Base-by-base conservation (phyloP, 148 eudicot genomes). In the Rhododendron mucronatum region DNA sequence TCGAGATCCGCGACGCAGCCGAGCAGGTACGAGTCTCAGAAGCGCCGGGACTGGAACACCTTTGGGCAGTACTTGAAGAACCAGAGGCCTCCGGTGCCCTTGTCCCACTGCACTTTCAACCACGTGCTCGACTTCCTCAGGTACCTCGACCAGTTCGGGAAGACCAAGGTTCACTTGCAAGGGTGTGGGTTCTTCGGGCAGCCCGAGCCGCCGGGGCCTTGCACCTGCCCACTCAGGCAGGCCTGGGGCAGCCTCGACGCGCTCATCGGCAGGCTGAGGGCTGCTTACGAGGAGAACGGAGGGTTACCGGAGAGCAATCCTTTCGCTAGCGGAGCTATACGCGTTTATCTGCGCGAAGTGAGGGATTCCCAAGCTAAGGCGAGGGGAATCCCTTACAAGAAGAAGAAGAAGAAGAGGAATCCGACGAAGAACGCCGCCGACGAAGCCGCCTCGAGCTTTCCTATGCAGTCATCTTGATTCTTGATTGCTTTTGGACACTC, bases 191-290 rank as follows among this genome's bases (percentile, higher is more conserved):
- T 89, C 30, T 93, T 89, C 47, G 96, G 96, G 84, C 96, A 93
- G 75, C 94, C 96, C 7, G 94, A 92, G 23, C 96, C 96, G 2
- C 90, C 96, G 7, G 94, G 92, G 74, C 95, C 95, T 21, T 93
- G 95, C 83, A 91, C 94, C 15, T 93, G 95, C 86, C 93, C 93
- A 0, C 88, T 93, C 3, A 89, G 90, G 89, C 95, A 93, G 78
- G 95, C 95, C 33, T 93, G 95, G 95, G 95, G 95, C 20, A 93
- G 96, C 85, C 91, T 93, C 11, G 96, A 93, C 20, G 96, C 96
- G 18, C 94, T 93, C 37, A 90, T 93, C 3, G 95, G 95, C 2
- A 86, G 95, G 77, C 92, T 93, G 1, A 59, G 95, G 53, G 94
- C 96, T 0, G 96, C 96, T 37, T 93, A 93, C 45, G 96, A 93